A percentile compares a stretch with the other conserved stretches of the same genome.
Conservation (phyloP, 2,329 filamentous ascomycete species). For the Chaetomiaceae sp. region DNA sequence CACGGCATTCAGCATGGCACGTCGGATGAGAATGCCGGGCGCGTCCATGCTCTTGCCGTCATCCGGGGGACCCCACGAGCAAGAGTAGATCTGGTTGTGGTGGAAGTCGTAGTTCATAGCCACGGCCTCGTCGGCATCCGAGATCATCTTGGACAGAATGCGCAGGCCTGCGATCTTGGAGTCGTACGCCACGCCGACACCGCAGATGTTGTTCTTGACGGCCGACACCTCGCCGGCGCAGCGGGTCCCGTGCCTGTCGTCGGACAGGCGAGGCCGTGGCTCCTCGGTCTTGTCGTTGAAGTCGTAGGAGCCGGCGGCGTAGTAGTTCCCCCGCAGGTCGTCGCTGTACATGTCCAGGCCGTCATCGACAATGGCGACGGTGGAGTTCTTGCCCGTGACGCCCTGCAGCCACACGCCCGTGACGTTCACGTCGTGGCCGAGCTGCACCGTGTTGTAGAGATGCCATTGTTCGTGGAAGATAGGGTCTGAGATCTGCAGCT, state of each 20-base stretch:
- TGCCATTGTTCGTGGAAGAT: conserved; percentile 97
- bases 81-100: conserved; percentile 95
- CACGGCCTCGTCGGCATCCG: conserved; percentile 85
- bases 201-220: conserved; percentile 87
- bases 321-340: conserved; percentile 91
- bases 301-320: conserved; percentile 86
- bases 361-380: conserved; percentile 92
- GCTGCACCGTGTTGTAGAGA: conserved; percentile 74
- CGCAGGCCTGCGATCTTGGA: conserved; percentile 86
- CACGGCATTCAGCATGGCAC: conserved; percentile 86
- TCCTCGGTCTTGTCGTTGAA: conserved; percentile 83
- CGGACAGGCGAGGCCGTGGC: conserved; percentile 74
- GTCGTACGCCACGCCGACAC: conserved; percentile 92
- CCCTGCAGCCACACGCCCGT: conserved; percentile 87
- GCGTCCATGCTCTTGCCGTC: conserved; percentile 93
- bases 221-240: conserved; percentile 94
- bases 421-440: conserved; percentile 94
- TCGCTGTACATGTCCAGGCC: conserved; percentile 93
- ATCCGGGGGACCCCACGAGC: conserved; percentile 96
- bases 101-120: conserved; percentile 91
- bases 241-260: conserved; percentile 87
- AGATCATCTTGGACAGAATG: conserved; percentile 86
- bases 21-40: conserved; percentile 80
- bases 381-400: conserved; percentile 82
- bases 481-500: conserved; percentile 77